Evolutionary conservation across 257 asterid species (phyloP).

Genomic region (Cruciata laevipes): DNA sequence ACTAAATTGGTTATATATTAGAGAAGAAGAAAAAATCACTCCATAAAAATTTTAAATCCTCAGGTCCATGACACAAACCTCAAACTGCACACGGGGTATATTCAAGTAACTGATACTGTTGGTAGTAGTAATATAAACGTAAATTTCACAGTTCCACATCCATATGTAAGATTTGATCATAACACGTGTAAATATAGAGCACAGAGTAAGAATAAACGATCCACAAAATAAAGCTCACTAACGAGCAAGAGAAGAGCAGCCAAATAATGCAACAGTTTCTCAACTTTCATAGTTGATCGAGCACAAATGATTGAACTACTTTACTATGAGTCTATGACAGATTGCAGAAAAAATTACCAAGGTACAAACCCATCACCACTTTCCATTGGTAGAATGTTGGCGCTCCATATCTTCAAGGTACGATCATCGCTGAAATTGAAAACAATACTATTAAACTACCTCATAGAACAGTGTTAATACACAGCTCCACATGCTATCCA

Average conservation of each 20-base stretch:
- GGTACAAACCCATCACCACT: conserved; percentile 44
- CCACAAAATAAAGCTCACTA: neutral
- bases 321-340: too few relatives aligned
- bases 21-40: neutral
- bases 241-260: neutral
- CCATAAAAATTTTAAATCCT: neutral
- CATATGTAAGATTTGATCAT: neutral
- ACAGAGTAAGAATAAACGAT: neutral
- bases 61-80: neutral
- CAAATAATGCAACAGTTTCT: neutral
- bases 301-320: neutral
- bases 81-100: neutral
- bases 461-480: neutral
- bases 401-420: conserved; percentile 76
- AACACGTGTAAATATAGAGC: neutral
- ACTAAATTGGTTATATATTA: neutral
- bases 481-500: neutral
- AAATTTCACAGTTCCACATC: neutral
- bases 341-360: conserved; percentile 44
- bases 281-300: conserved; percentile 1
- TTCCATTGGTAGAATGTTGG: conserved; percentile 36
- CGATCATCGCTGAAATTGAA: conserved; percentile 74
- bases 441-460: conserved; percentile 1
- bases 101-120: neutral
- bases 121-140: neutral